These are phyloP conservation scores for Tilletia setariae DNA, from an alignment of 1,284 basidiomycete genomes.

Conservation along the genomic window DNA sequence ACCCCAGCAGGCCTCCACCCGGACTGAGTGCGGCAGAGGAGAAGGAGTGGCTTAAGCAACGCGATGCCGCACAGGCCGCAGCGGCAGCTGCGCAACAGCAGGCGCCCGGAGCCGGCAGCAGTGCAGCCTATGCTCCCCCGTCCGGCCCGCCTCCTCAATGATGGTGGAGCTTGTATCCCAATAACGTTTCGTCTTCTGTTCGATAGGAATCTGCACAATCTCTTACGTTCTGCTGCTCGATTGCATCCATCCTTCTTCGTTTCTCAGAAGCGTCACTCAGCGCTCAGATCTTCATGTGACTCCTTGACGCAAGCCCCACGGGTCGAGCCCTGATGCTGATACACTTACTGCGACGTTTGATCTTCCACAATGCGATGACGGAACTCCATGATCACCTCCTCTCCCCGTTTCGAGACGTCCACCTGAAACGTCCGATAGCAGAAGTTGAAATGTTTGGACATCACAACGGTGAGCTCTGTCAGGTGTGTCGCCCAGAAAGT, in stretches of 20 bases:
- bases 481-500: slow-evolving; percentile 84
- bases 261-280: too few species aligned
- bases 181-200: too few species aligned
- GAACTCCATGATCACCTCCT: slow-evolving; percentile 6
- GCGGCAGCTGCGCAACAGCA: not conserved
- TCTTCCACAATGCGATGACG: slow-evolving; percentile 9
- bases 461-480: slow-evolving; percentile 27
- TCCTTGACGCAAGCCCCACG: too few species aligned
- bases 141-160: too few species aligned
- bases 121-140: too few species aligned
- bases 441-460: not conserved
- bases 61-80: not conserved
- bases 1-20: not conserved
- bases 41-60: not conserved
- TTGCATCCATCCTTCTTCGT: too few species aligned
- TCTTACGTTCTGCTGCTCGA: too few species aligned
- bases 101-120: too few species aligned
- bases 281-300: too few species aligned
- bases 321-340: too few species aligned
- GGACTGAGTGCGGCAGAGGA: not conserved
- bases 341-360: not conserved
- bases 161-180: too few species aligned
- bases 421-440: not conserved
- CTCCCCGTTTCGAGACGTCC: not conserved
- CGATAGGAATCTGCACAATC: too few species aligned